Evolutionary conservation across 805 yeast genomes (phyloP).

Genomic region (Spencermartinsiella europaea): DNA sequence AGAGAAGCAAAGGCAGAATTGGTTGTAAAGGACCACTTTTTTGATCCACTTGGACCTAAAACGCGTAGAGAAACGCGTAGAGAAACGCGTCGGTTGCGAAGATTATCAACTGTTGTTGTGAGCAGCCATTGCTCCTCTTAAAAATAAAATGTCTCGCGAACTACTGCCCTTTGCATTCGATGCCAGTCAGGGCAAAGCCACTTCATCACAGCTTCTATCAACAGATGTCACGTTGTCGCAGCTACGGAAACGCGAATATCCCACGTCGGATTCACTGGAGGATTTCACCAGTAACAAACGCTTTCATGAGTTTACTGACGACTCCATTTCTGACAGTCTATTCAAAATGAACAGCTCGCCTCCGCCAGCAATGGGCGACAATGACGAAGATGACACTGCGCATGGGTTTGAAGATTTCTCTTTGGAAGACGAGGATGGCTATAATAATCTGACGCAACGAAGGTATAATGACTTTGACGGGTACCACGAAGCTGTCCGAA

Average conservation of each 20-base stretch:
- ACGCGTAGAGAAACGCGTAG: too few species aligned
- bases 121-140: too few species aligned
- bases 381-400: constrained; percentile 9
- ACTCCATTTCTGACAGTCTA: constrained; percentile 7
- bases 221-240: constrained; percentile 6
- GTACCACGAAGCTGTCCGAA: constrained; percentile 2
- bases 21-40: too few species aligned
- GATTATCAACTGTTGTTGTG: too few species aligned
- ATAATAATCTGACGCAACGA: not conserved
- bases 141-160: not conserved
- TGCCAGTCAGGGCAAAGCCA: not conserved
- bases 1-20: too few species aligned
- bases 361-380: constrained; percentile 7
- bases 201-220: not conserved
- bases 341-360: constrained; percentile 18
- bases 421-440: not conserved
- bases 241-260: constrained; percentile 13
- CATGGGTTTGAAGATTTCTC: too few species aligned
- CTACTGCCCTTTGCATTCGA: constrained; percentile 11
- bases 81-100: too few species aligned
- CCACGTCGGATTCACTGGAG: constrained; percentile 13
- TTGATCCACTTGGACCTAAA: too few species aligned
- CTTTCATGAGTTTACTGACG: constrained; percentile 17
- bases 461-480: not conserved
- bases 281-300: constrained; percentile 12